Evolutionary conservation across 2,329 filamentous ascomycete genomes (phyloP).

Genomic region (Epichloe aotearoae): DNA sequence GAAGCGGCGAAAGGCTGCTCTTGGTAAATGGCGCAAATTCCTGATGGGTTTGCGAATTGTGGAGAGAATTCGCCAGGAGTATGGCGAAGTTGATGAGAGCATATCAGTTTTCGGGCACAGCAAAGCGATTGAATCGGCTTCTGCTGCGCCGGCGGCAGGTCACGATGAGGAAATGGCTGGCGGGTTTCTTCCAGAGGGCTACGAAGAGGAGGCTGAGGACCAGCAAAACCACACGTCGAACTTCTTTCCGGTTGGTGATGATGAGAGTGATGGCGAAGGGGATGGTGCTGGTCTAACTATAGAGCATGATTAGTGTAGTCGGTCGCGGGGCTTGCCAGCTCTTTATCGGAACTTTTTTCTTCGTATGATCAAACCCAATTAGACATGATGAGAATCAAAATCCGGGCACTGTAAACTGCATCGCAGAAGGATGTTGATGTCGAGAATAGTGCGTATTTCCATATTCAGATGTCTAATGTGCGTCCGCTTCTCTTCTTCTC

Average conservation of each 20-base stretch:
- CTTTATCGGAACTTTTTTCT: background rate
- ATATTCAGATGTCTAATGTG: too few species aligned
- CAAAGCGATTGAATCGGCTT: conserved; percentile 7
- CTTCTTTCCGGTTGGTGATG: conserved; percentile 35
- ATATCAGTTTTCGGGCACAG: conserved; percentile 43
- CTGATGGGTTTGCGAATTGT: conserved; percentile 74
- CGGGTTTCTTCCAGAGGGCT: conserved; percentile 47
- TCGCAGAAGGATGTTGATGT: background rate
- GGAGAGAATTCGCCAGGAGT: conserved; percentile 62
- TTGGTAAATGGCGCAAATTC: conserved; percentile 77
- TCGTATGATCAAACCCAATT: too few species aligned
- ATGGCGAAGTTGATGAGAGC: conserved; percentile 47
- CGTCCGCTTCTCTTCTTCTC: too few species aligned
- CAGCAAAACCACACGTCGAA: conserved; percentile 25
- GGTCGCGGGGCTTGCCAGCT: background rate
- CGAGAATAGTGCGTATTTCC: too few species aligned
- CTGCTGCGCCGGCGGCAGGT: conserved; percentile 11
- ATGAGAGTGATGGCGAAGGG: conserved; percentile 25
- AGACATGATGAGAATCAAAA: too few species aligned
- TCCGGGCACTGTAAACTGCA: background rate
- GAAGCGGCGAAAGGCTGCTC: conserved; percentile 60
- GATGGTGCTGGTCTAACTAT: conserved; percentile 22
- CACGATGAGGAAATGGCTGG: conserved; percentile 42
- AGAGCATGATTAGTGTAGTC: conserved; percentile 13
- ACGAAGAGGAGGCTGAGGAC: conserved; percentile 33